Evolutionary conservation across 768 basidiomycete genomes (phyloP), one percentile per base, ranked within the genome.

Genomic region (Gelatoporia subvermispora): DNA sequence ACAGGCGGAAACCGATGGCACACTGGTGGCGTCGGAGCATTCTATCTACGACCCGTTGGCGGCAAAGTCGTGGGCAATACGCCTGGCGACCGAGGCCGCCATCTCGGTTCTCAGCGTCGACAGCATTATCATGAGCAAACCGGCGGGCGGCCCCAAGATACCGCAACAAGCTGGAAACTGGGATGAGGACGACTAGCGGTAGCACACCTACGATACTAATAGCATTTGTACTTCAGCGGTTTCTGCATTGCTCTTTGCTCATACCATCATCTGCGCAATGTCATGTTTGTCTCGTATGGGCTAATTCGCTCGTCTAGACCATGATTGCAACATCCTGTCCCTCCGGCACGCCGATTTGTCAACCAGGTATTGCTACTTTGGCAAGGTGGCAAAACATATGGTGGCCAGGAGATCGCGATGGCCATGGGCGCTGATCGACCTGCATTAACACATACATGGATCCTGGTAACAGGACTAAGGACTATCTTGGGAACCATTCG

Each of bases 91-190:
- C 0, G 93, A 96, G 62, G 91, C 93, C 16, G 93, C 93, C 1
- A 77, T 88, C 35, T 85, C 90, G 0, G 89, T 96, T 24, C 79
- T 99, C 47, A 88, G 86, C 53, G 96, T 99, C 7, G 96, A 99
- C 69, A 92, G 89, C 61, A 97, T 98, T 65, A 96, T 97, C 72
- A 93, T 94, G 82, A 90, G 88, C 71, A 92, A 91, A 63, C 87
- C 88, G n/a, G 88, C 89, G 0, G 88, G 89, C 24, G 88, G 89
- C 42, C 89, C 88, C 41, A 92, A 90, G 64, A 73, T 92, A 42
- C 89, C 89, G 45, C 88, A 93, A 61, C 90, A 92, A 64, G 75
- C 85, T 35, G 82, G 88, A 5, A 88, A 89, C 63, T 92, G 89
- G 89, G 90, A 92, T 55, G 85, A 84, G 21, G 88, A 91, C 64